A percentile compares a stretch with the other conserved stretches of the same genome.
Conservation (phyloP, 176 grass and related monocot genomes). For the Urochloa ruziziensis region DNA sequence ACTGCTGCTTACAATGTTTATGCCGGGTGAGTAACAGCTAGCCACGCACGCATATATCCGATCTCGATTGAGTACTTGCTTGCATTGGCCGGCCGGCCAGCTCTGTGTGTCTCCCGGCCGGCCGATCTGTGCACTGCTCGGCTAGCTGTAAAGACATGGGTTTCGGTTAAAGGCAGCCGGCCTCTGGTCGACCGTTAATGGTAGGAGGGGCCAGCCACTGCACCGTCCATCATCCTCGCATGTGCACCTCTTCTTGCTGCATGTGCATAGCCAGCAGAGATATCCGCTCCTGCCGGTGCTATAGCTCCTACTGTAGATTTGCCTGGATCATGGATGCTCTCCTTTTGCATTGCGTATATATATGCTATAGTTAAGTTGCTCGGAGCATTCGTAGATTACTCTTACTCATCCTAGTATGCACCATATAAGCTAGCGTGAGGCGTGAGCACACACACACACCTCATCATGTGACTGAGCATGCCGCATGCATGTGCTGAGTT, state of each 20-base stretch:
- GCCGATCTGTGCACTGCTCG: slow-evolving; percentile 5
- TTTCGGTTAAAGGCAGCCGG: slow-evolving; percentile 39
- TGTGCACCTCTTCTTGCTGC: too few species aligned
- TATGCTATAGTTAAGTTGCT: too few species aligned
- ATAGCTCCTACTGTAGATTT: too few species aligned
- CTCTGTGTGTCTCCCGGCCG: slow-evolving; percentile 9
- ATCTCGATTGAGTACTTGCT: background rate
- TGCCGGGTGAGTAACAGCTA: slow-evolving; percentile 25
- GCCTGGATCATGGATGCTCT: too few species aligned
- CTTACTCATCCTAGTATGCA: too few species aligned
- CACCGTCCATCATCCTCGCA: slow-evolving; percentile 46
- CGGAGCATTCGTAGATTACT: too few species aligned
- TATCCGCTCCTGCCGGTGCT: too few species aligned
- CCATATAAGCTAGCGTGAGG: too few species aligned
- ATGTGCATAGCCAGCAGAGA: too few species aligned
- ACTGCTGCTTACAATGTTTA: slow-evolving; percentile 38
- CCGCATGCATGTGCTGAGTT: background rate
- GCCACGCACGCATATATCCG: background rate
- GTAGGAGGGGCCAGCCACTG: slow-evolving; percentile 50
- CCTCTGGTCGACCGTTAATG: slow-evolving; percentile 41
- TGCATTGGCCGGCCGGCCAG: background rate
- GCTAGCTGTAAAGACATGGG: slow-evolving; percentile 56
- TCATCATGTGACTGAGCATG: background rate
- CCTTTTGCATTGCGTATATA: too few species aligned
- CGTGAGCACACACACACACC: too few species aligned